A percentile compares a stretch with the other conserved stretches of the same genome.
Conservation (phyloP, 2,329 filamentous ascomycete genomes). For the Fusarium nurragi region DNA sequence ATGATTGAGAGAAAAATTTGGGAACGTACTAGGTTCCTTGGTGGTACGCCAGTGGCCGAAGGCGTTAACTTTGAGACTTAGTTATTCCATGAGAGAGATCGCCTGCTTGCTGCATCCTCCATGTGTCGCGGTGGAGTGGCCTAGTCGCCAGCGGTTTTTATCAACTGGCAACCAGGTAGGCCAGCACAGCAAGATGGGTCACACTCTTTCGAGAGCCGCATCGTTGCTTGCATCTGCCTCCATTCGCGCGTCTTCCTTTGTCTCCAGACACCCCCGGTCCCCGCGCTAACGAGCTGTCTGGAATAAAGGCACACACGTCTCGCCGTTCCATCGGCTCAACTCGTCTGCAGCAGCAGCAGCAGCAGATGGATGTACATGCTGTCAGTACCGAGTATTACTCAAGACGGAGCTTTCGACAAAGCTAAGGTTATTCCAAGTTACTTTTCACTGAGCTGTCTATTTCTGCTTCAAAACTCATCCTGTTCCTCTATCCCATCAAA, state of each 20-base stretch:
- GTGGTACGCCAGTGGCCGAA: constrained; percentile 43
- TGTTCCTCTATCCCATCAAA: constrained; percentile 13
- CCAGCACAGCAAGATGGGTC: constrained; percentile 90
- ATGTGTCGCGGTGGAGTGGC: constrained; percentile 65
- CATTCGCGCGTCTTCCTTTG: constrained; percentile 50
- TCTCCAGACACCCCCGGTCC: constrained; percentile 58
- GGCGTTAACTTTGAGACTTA: constrained; percentile 47
- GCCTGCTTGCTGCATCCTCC: constrained; percentile 57
- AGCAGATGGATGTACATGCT: constrained; percentile 42
- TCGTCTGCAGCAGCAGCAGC: constrained; percentile 54
- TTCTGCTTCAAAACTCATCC: constrained; percentile 29
- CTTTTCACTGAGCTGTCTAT: constrained; percentile 12
- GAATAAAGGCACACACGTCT: constrained; percentile 72
- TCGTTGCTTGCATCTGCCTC: constrained; percentile 67
- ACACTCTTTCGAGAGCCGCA: constrained; percentile 73
- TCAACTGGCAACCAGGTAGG: constrained; percentile 85
- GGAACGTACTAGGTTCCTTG: constrained; percentile 41
- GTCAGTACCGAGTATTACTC: constrained; percentile 46
- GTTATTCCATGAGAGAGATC: constrained; percentile 56
- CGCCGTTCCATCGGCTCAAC: constrained; percentile 57
- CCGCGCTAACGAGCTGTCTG: constrained; percentile 63
- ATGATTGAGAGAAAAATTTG: constrained; percentile 25
- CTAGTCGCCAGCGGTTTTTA: constrained; percentile 69
- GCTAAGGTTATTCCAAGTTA: constrained; percentile 13
- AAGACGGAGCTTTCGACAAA: constrained; percentile 52